Evolutionary conservation across 192 early-diverging fungal genomes (phyloP).

Genomic region (Backusella mclennaniae): DNA sequence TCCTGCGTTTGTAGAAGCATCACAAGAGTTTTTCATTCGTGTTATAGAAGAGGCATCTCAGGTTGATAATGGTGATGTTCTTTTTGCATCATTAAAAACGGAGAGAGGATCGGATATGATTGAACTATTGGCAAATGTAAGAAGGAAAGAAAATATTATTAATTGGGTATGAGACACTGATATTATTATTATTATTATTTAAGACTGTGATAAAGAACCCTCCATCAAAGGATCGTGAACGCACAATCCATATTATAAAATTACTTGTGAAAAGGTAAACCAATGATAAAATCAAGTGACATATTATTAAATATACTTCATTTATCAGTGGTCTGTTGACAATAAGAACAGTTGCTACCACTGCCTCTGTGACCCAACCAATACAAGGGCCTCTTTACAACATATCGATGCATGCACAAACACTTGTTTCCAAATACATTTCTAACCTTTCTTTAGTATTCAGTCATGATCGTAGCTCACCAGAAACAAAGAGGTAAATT

Average conservation of each 20-base stretch:
- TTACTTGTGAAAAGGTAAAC: conserved; percentile 31
- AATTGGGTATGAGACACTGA: background rate
- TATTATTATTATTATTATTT: background rate
- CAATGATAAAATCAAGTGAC: background rate
- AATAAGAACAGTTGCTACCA: conserved; percentile 3
- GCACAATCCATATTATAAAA: conserved; percentile 14
- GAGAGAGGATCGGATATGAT: conserved; percentile 18
- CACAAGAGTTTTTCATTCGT: conserved; percentile 26
- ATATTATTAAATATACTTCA: background rate
- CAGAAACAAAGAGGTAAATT: conserved; percentile 9
- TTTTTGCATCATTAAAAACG: conserved; percentile 14
- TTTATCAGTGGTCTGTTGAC: conserved; percentile 21
- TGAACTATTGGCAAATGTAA: conserved; percentile 23
- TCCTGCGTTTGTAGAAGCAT: conserved; percentile 12
- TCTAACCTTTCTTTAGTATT: conserved; percentile 15
- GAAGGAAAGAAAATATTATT: background rate
- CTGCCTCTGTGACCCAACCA: conserved; percentile 1
- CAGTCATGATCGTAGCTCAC: conserved; percentile 5
- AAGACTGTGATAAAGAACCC: conserved; percentile 17
- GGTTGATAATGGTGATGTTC: conserved; percentile 25
- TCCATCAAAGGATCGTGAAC: background rate
- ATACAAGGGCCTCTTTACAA: conserved; percentile 26
- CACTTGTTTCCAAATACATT: conserved; percentile 20
- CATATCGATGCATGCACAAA: conserved; percentile 21
- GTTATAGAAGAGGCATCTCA: conserved; percentile 27